Evolutionary conservation across 495 filamentous ascomycete genomes (phyloP).

Genomic region (Tuber melanosporum): DNA sequence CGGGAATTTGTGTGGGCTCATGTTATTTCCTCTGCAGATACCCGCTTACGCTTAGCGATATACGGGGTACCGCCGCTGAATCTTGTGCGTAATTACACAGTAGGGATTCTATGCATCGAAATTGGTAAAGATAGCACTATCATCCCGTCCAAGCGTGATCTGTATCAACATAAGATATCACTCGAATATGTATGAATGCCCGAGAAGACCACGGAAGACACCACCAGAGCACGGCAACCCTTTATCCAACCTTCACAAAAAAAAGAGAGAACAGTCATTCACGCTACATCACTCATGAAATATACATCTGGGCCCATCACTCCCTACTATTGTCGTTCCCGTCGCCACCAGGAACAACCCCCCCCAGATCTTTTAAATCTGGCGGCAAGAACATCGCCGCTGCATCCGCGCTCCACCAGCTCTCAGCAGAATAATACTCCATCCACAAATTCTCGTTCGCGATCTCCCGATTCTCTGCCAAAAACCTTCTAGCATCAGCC

Average conservation of each 20-base stretch:
- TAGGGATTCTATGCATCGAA: neutral
- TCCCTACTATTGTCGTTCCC: too few species aligned
- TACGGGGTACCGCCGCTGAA: neutral
- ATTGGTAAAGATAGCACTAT: neutral
- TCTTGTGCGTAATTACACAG: neutral
- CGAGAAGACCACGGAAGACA: neutral
- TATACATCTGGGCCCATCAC: neutral
- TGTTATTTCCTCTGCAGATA: neutral
- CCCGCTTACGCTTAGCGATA: neutral
- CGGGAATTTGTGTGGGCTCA: neutral
- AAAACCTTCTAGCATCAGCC: conserved; percentile 17
- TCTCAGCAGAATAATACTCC: conserved; percentile 25
- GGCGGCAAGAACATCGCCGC: conserved; percentile 20
- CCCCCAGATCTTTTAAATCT: conserved; percentile 25
- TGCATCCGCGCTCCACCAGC: conserved; percentile 24
- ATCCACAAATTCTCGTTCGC: conserved; percentile 22
- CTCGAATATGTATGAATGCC: neutral
- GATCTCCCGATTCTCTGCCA: conserved; percentile 16
- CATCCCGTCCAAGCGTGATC: neutral
- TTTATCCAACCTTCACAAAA: neutral
- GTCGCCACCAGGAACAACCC: neutral
- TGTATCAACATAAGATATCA: neutral
- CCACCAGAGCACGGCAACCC: neutral
- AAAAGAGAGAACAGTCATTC: neutral
- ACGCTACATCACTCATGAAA: neutral